These are phyloP conservation scores for Tetrapisispora arboricola DNA, from an alignment of 805 yeast genomes.

Conservation along the genomic window DNA sequence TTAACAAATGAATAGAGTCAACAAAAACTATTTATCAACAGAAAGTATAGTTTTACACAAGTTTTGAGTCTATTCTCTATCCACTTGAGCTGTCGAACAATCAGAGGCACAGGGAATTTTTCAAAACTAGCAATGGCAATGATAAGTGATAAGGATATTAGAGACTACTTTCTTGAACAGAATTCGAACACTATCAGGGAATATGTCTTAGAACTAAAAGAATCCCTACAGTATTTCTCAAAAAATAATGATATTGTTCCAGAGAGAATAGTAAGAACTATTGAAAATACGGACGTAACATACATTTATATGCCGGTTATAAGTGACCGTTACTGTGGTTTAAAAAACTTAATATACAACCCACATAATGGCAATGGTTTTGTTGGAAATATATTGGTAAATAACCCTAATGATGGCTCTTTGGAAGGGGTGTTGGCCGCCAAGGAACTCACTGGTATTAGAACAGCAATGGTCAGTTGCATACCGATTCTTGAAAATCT, in stretches of 20 bases:
- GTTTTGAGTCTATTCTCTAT: no score
- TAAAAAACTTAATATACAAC: constrained; percentile 40
- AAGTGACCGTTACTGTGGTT: constrained; percentile 42
- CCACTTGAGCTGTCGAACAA: no score
- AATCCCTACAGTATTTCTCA: constrained; percentile 34
- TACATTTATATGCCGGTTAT: constrained; percentile 63
- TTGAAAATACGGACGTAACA: constrained; percentile 21
- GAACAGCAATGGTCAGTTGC: constrained; percentile 53
- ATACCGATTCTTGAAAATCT: constrained; percentile 13
- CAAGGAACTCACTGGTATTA: constrained; percentile 48
- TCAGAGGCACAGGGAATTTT: no score
- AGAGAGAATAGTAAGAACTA: constrained; percentile 38
- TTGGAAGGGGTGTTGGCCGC: constrained; percentile 48
- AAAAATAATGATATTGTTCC: constrained; percentile 41
- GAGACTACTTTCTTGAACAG: not conserved
- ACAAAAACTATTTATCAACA: no score
- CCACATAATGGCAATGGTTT: constrained; percentile 43
- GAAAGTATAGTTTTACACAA: no score
- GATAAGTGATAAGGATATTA: not conserved
- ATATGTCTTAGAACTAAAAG: constrained; percentile 8
- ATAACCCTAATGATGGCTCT: constrained; percentile 42
- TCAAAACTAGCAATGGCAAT: not conserved
- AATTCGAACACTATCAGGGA: not conserved
- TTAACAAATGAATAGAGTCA: no score
- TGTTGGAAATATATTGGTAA: constrained; percentile 43